phyloP scores from a whole-genome alignment of 208 protist genomes.

The Angomonas ambiguus region DNA sequence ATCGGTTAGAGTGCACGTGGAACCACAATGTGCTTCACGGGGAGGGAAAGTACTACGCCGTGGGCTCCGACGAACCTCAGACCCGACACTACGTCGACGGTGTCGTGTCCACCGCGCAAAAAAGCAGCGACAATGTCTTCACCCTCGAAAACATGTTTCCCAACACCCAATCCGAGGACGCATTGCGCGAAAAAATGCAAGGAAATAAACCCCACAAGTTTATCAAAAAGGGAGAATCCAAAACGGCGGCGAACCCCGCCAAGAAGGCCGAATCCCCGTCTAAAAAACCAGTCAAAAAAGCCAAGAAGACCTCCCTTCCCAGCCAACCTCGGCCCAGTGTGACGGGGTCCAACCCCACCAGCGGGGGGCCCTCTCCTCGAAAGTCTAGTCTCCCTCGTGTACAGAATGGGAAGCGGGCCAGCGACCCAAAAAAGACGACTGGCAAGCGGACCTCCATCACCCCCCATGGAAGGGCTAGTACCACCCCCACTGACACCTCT shows the following conservation, averaged over 20 bases:
- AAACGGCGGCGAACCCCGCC: constrained; percentile 14
- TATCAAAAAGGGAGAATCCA: constrained; percentile 36
- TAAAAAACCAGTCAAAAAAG: not conserved
- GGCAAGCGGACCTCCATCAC: not conserved
- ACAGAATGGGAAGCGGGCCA: not conserved
- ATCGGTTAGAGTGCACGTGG: constrained; percentile 68
- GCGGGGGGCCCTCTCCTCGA: not conserved
- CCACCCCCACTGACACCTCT: not conserved
- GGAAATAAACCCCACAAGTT: constrained; percentile 35
- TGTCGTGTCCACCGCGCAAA: constrained; percentile 23
- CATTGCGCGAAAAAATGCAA: constrained; percentile 29
- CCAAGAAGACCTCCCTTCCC: not conserved
- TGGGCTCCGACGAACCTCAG: constrained; percentile 33
- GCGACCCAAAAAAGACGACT: not conserved
- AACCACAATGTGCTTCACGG: constrained; percentile 74
- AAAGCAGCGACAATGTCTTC: constrained; percentile 31
- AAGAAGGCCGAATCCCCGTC: not conserved
- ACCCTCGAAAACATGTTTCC: constrained; percentile 72
- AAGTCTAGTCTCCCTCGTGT: not conserved
- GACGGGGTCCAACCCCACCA: not conserved
- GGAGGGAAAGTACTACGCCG: constrained; percentile 50
- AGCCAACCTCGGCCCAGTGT: not conserved
- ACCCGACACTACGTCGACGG: constrained; percentile 62
- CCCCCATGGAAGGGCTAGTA: not conserved
- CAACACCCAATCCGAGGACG: constrained; percentile 60